phyloP scores from a whole-genome alignment of 345 rosid species.

The Moringa oleifera region DNA sequence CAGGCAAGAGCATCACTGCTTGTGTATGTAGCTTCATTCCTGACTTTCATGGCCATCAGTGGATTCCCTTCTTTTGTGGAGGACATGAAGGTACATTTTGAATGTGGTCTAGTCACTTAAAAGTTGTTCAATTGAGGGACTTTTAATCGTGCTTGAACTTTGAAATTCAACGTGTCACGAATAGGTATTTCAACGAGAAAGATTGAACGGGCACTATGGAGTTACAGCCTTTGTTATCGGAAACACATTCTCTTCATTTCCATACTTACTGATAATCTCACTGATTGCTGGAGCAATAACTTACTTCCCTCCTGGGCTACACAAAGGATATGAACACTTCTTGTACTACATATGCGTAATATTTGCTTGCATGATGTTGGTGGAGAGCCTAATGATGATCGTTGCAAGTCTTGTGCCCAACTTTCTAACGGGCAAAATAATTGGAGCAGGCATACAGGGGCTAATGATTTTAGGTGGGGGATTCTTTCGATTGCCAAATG shows the following conservation, averaged over 20 bases:
- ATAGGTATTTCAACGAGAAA: slow-evolving; percentile 45
- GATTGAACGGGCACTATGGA: slow-evolving; percentile 56
- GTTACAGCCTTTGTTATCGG: slow-evolving; percentile 29
- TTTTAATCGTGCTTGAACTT: no score
- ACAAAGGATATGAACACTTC: slow-evolving; percentile 25
- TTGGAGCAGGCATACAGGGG: slow-evolving; percentile 51
- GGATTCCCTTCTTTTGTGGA: slow-evolving; percentile 63
- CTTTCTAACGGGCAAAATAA: slow-evolving; percentile 46
- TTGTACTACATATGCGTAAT: slow-evolving; percentile 22
- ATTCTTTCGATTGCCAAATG: slow-evolving; percentile 43
- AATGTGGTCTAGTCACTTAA: no score
- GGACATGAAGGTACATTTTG: slow-evolving; percentile 52
- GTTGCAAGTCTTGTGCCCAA: slow-evolving; percentile 46
- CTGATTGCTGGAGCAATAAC: slow-evolving; percentile 40
- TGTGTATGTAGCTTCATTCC: slow-evolving; percentile 40
- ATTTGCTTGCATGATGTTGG: slow-evolving; percentile 39
- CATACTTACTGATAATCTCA: slow-evolving; percentile 33
- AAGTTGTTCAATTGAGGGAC: no score
- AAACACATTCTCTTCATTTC: slow-evolving; percentile 41
- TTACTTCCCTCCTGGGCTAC: slow-evolving; percentile 33
- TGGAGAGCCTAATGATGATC: slow-evolving; percentile 56
- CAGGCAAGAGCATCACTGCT: slow-evolving; percentile 46
- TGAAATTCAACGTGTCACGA: no score
- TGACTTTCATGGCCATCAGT: slow-evolving; percentile 46
- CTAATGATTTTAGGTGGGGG: slow-evolving; percentile 45